These are phyloP conservation scores for Aspergillus heteromorphus DNA, from an alignment of 495 filamentous ascomycete species.

Conservation along the genomic window DNA sequence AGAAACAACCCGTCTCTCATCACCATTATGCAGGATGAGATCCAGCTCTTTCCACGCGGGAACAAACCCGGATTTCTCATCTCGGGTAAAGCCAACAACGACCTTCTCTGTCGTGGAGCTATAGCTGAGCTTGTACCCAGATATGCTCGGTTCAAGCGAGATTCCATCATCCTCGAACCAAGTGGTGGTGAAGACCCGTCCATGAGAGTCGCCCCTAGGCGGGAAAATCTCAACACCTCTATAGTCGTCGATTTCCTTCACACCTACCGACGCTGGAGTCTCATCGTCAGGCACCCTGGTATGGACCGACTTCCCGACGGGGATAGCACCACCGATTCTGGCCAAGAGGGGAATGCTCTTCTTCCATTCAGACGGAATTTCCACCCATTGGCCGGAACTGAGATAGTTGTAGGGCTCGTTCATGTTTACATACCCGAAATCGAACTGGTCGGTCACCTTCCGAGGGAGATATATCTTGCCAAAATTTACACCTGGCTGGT, in stretches of 20 bases:
- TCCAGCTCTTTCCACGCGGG: conserved; percentile 51
- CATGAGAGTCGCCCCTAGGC: conserved; percentile 33
- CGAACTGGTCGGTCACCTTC: conserved; percentile 29
- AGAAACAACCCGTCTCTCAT: conserved; percentile 39
- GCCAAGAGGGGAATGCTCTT: conserved; percentile 59
- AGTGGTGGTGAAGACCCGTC: conserved; percentile 34
- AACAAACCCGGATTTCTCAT: conserved; percentile 34
- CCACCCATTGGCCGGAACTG: conserved; percentile 55
- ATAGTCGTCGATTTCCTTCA: conserved; percentile 55
- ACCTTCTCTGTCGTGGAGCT: conserved; percentile 39
- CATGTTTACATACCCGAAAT: conserved; percentile 57
- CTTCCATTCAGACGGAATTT: conserved; percentile 53
- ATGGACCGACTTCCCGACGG: conserved; percentile 51
- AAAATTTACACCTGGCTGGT: conserved; percentile 47
- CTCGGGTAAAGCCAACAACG: conserved; percentile 35
- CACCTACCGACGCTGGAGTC: conserved; percentile 44
- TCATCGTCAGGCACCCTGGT: conserved; percentile 51
- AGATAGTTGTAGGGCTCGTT: conserved; percentile 56
- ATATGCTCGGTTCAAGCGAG: conserved; percentile 38
- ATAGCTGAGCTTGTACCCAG: conserved; percentile 39
- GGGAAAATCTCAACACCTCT: conserved; percentile 62
- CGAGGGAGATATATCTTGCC: conserved; percentile 57
- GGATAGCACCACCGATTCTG: conserved; percentile 53
- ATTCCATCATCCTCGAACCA: conserved; percentile 66
- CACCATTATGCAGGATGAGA: conserved; percentile 47